Evolutionary conservation across 2,329 filamentous ascomycete species (phyloP).

Genomic region (Aspergillus awamori): DNA sequence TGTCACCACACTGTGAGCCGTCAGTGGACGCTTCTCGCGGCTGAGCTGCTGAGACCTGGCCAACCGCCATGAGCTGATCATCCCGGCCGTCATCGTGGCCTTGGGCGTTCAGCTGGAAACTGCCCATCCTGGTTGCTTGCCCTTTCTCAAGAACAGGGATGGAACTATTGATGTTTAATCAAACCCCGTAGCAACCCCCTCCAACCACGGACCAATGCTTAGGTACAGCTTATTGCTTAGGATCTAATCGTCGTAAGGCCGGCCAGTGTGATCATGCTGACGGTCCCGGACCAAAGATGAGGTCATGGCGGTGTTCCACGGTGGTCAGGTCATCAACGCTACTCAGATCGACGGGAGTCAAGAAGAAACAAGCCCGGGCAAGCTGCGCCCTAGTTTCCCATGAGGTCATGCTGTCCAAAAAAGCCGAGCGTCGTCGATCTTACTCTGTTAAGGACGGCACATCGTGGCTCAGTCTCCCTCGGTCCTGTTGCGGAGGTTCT

Average conservation of each 20-base stretch:
- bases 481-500: background rate
- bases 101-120: background rate
- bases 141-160: background rate
- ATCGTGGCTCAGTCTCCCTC: background rate
- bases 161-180: background rate
- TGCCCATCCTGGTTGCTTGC: background rate
- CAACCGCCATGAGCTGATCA: constrained; percentile 4
- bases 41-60: constrained; percentile 10
- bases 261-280: background rate
- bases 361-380: constrained; percentile 8
- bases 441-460: background rate
- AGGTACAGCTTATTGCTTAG: background rate
- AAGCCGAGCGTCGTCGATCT: constrained; percentile 1
- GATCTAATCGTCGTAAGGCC: background rate
- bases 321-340: background rate
- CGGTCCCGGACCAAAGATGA: background rate
- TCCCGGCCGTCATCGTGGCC: background rate
- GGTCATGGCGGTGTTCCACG: background rate
- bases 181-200: constrained; percentile 1
- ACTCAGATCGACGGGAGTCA: constrained; percentile 7
- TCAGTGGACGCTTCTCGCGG: constrained; percentile 4
- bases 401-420: constrained; percentile 6
- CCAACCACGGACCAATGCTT: constrained; percentile 1
- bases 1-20: constrained; percentile 29
- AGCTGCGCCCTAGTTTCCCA: background rate